Evolutionary conservation across 140 eudicot species (phyloP).

Genomic region (Erigeron philadelphicus): DNA sequence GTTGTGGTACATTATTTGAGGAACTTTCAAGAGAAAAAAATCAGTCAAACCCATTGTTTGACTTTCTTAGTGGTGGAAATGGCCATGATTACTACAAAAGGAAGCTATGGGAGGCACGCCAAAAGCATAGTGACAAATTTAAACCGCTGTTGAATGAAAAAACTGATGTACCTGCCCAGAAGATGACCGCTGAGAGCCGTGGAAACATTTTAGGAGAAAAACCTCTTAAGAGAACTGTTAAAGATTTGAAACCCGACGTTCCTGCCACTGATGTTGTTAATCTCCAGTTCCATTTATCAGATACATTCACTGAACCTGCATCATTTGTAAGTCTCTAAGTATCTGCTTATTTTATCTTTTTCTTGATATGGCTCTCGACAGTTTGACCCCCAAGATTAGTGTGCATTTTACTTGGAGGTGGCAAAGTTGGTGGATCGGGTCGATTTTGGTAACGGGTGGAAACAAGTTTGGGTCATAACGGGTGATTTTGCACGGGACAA

Average conservation of each 20-base stretch:
- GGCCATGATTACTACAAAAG: constrained; percentile 78
- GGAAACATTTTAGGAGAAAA: constrained; percentile 87
- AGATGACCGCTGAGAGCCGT: constrained; percentile 89
- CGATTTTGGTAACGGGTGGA: neutral
- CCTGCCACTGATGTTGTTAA: constrained; percentile 44
- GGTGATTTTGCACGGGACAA: neutral
- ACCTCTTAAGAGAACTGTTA: constrained; percentile 61
- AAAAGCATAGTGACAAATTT: constrained; percentile 50
- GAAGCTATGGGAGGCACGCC: constrained; percentile 89
- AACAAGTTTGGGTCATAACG: neutral
- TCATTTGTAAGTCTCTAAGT: constrained; percentile 53
- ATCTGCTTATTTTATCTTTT: neutral
- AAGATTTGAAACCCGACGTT: constrained; percentile 38
- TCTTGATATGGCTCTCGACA: neutral
- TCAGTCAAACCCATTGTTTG: constrained; percentile 71
- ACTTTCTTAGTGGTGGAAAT: constrained; percentile 73
- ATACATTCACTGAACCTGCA: constrained; percentile 84
- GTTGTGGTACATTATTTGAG: constrained; percentile 92
- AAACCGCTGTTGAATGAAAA: constrained; percentile 48
- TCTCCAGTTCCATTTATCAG: constrained; percentile 64
- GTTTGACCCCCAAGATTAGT: constrained; percentile 16
- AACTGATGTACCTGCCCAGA: constrained; percentile 37
- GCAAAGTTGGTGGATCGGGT: neutral
- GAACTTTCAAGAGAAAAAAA: constrained; percentile 91
- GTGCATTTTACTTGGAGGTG: constrained; percentile 14